Percentiles rank a stretch among this genome's conserved stretches.
phyloP scores from a whole-genome alignment of 2,329 filamentous ascomycete species.

The Talaromyces rugulosus region DNA sequence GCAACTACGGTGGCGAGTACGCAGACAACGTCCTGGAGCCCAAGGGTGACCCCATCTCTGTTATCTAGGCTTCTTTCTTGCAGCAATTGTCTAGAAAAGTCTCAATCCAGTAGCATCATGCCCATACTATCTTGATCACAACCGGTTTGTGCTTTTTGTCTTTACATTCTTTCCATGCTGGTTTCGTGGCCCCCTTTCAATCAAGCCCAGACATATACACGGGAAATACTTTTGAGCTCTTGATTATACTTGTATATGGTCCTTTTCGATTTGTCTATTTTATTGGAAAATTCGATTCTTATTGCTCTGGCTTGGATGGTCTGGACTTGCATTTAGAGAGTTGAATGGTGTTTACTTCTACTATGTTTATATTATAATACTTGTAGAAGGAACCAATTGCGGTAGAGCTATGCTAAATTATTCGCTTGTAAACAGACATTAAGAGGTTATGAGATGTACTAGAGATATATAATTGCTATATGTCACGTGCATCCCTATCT shows the following conservation, averaged over 20 bases:
- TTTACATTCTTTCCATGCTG: background rate
- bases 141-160: background rate
- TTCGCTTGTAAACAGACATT: too few relatives aligned
- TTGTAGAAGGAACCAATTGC: background rate
- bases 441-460: too few relatives aligned
- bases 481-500: too few relatives aligned
- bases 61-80: background rate
- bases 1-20: constrained; percentile 55
- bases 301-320: background rate
- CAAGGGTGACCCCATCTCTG: constrained; percentile 25
- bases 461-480: too few relatives aligned
- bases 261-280: background rate
- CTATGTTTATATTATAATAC: background rate
- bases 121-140: background rate
- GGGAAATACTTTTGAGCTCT: background rate
- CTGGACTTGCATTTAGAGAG: background rate
- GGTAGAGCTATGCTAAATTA: too few relatives aligned
- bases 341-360: background rate
- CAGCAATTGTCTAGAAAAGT: background rate
- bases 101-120: background rate
- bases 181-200: background rate
- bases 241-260: background rate
- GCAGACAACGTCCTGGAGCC: constrained; percentile 48
- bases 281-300: constrained; percentile 1
- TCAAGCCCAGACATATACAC: background rate